Base-by-base conservation (phyloP, 2,329 filamentous ascomycete species). In the Neopestalotiopsis sp. region DNA sequence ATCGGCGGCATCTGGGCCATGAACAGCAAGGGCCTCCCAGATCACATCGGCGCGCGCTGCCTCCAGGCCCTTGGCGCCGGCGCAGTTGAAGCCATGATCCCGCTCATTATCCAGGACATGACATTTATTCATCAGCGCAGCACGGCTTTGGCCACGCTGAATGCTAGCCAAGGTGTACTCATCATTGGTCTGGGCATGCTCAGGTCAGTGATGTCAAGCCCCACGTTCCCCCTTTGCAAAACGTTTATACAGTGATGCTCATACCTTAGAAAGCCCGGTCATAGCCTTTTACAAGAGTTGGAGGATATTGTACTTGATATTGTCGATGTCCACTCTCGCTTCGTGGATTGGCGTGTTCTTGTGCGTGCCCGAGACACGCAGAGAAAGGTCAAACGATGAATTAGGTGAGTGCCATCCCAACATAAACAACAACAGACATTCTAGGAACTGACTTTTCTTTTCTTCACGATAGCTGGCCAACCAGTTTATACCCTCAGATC, bases 81-180 rank as follows among this genome's bases (percentile, higher is more conserved):
- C 4, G 75, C 79, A 0, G 77, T 79, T 17, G 78, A 80, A 69
- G 78, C 79, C 1, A 68, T 82, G 24, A 75, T 82, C 6, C 80
- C 80, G 2, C 73, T 82, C 12, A 78, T 82, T 40, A 75, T 81
- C 1, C 79, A 81, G 73, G 80, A 82, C 56, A 75, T 82, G 52
- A 76, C 80, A 58, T 82, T 82, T 40, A 75, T 81, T 20, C 80
- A 82, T 67, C 75, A 82, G 74, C 75, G 80, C 4, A 79, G 78
- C 69, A 73, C 73, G 65, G 79, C 76, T 12, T 75, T 81, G 52
- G 76, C 79, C 10, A 71, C 75, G 5, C 72, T 81, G 24, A 71
- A 78, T 49, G 72, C 75, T 1, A 76, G 74, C 17, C 73, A 75
- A 73, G 79, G 78, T 4, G 24, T 80, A 12, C 70, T 79, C 14